These are phyloP conservation scores for Wallacemonas rigidus DNA, from an alignment of 208 protist species.

Conservation along the genomic window DNA sequence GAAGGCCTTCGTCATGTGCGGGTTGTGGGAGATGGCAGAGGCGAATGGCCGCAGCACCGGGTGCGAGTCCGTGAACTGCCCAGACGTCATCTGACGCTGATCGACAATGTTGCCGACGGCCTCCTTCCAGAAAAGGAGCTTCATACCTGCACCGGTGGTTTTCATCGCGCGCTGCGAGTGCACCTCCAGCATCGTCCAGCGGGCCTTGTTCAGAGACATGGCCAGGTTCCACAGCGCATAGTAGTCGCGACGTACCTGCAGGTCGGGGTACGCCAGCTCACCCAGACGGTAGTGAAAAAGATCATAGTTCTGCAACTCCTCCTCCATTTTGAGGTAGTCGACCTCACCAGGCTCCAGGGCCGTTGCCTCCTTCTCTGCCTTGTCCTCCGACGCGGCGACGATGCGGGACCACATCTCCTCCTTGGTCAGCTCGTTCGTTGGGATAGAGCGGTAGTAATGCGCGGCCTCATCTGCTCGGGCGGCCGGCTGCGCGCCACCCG, in stretches of 20 bases:
- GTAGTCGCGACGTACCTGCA: conserved; percentile 71
- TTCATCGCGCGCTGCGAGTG: conserved; percentile 85
- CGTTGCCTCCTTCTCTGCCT: conserved; percentile 29
- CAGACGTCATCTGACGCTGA: conserved; percentile 53
- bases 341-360: conserved; percentile 57
- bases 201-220: conserved; percentile 87
- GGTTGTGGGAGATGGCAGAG: conserved; percentile 60
- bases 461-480: conserved; percentile 47
- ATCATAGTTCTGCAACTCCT: conserved; percentile 77
- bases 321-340: conserved; percentile 84
- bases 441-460: conserved; percentile 80
- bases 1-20: conserved; percentile 87
- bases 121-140: conserved; percentile 90
- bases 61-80: conserved; percentile 89
- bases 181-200: conserved; percentile 91
- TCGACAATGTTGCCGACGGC: conserved; percentile 70
- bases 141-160: conserved; percentile 90
- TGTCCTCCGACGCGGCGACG: conserved; percentile 46
- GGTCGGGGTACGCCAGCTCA: conserved; percentile 69
- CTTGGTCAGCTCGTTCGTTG: conserved; percentile 79
- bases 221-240: conserved; percentile 85
- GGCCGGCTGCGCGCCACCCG: not conserved
- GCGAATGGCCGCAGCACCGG: conserved; percentile 83
- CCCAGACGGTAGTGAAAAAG: conserved; percentile 84
- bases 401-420: conserved; percentile 90